Percentiles rank a stretch among this genome's conserved stretches.
Evolutionary conservation across 257 asterid genomes (phyloP).

Genomic region (Solanum chmielewskii): DNA sequence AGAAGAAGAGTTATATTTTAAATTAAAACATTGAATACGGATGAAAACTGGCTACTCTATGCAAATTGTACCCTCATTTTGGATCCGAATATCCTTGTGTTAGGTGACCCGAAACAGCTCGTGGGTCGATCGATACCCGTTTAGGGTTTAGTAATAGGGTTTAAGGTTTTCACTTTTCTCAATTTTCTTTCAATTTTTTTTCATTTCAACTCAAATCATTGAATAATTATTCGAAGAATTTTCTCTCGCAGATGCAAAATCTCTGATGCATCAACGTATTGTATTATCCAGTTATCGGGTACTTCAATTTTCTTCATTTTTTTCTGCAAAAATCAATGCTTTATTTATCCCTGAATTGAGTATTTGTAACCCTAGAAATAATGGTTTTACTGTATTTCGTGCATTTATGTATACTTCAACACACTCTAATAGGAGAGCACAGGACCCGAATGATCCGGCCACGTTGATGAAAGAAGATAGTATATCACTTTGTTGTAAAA

Average conservation of each 20-base stretch:
- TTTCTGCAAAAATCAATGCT: slow-evolving; percentile 6
- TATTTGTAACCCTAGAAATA: slow-evolving; percentile 1
- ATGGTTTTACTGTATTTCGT: slow-evolving; percentile 23
- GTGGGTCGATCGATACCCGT: background rate
- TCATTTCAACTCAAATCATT: background rate
- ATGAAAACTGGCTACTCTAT: background rate
- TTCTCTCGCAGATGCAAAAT: background rate
- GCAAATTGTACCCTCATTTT: background rate
- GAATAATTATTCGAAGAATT: background rate
- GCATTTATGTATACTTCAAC: slow-evolving; percentile 34
- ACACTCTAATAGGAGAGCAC: slow-evolving; percentile 32
- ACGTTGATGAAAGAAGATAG: slow-evolving; percentile 90
- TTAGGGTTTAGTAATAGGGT: slow-evolving; percentile 4
- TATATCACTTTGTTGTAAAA: slow-evolving; percentile 57
- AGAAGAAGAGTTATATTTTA: too few species aligned
- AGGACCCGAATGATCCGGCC: slow-evolving; percentile 86
- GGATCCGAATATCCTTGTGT: background rate
- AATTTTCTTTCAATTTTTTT: background rate
- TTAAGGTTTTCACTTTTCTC: background rate
- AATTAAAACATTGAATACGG: background rate
- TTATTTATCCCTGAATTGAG: slow-evolving; percentile 18
- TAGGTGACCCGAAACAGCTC: background rate
- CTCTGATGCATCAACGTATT: slow-evolving; percentile 43
- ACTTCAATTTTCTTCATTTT: slow-evolving; percentile 22
- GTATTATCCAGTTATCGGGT: slow-evolving; percentile 25